Percentiles rank a stretch among this genome's conserved stretches.
These are phyloP conservation scores for Syzygium oleosum DNA, from an alignment of 345 rosid species.

Conservation along the genomic window DNA sequence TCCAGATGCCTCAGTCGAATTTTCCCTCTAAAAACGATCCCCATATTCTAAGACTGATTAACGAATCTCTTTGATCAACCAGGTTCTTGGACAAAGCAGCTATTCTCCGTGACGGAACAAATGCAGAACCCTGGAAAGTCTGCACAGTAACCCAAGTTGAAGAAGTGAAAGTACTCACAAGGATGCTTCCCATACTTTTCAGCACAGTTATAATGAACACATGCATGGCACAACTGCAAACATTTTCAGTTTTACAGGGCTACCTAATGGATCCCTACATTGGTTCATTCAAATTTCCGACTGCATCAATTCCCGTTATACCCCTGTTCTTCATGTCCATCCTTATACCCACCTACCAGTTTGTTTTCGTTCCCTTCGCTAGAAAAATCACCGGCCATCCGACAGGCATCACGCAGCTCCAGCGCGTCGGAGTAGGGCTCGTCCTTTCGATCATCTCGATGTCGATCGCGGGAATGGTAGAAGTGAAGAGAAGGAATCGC, in stretches of 20 bases:
- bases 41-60: background rate
- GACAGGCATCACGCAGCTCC: conserved; percentile 46
- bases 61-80: background rate
- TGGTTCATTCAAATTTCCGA: conserved; percentile 32
- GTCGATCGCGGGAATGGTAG: conserved; percentile 26
- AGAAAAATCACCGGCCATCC: conserved; percentile 28
- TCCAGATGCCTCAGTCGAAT: background rate
- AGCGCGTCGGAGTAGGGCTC: conserved; percentile 9
- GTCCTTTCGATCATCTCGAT: conserved; percentile 7
- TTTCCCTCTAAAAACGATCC: background rate
- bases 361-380: conserved; percentile 26
- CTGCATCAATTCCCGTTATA: conserved; percentile 53
- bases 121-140: conserved; percentile 1
- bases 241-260: conserved; percentile 66
- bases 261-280: conserved; percentile 38
- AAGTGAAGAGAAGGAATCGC: conserved; percentile 33
- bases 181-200: conserved; percentile 46
- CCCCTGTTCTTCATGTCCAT: conserved; percentile 46
- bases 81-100: conserved; percentile 12
- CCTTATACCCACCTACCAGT: conserved; percentile 46
- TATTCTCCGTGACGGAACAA: background rate
- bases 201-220: conserved; percentile 61
- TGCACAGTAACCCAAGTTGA: conserved; percentile 40
- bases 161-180: conserved; percentile 48
- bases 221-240: conserved; percentile 58